Conservation (phyloP, 192 early-diverging fungal genomes). For the Rhizophagus sp. region DNA sequence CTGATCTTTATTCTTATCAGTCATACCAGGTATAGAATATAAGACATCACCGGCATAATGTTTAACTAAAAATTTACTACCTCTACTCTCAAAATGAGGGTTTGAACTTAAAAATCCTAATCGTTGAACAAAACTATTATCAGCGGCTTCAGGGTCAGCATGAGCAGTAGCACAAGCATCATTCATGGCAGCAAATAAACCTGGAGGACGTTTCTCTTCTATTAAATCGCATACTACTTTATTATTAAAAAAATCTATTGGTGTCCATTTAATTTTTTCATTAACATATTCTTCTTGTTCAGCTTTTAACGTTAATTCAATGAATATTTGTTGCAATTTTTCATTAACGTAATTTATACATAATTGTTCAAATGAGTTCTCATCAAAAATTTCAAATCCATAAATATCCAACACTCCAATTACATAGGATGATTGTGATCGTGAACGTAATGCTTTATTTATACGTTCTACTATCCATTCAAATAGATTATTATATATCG, state of each 20-base stretch:
- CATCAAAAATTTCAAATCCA: slow-evolving; percentile 95
- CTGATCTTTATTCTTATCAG: slow-evolving; percentile 98
- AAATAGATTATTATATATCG: slow-evolving; percentile 92
- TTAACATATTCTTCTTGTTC: slow-evolving; percentile 98
- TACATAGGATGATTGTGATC: slow-evolving; percentile 59
- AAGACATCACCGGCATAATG: slow-evolving; percentile 98
- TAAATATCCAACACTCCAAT: slow-evolving; percentile 99
- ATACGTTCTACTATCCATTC: slow-evolving; percentile 98
- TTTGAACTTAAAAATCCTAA: slow-evolving; percentile 66
- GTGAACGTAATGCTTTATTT: slow-evolving; percentile 80
- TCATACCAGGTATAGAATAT: slow-evolving; percentile 90
- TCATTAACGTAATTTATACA: slow-evolving; percentile 99
- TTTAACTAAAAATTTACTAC: slow-evolving; percentile 76
- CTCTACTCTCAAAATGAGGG: slow-evolving; percentile 72
- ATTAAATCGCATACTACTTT: slow-evolving; percentile 99
- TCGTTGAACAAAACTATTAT: slow-evolving; percentile 71
- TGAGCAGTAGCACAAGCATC: slow-evolving; percentile 98
- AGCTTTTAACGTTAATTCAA: slow-evolving; percentile 95
- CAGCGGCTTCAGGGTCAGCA: slow-evolving; percentile 81
- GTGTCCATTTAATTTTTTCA: slow-evolving; percentile 97
- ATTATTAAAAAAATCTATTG: slow-evolving; percentile 99
- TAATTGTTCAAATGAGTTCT: slow-evolving; percentile 98
- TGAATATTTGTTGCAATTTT: slow-evolving; percentile 98
- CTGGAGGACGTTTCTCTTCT: slow-evolving; percentile 94
- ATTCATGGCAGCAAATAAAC: slow-evolving; percentile 90